A percentile compares a stretch with the other conserved stretches of the same genome.
Evolutionary conservation across 2,329 filamentous ascomycete species (phyloP).

Genomic region (Geoglossum cookeanum): DNA sequence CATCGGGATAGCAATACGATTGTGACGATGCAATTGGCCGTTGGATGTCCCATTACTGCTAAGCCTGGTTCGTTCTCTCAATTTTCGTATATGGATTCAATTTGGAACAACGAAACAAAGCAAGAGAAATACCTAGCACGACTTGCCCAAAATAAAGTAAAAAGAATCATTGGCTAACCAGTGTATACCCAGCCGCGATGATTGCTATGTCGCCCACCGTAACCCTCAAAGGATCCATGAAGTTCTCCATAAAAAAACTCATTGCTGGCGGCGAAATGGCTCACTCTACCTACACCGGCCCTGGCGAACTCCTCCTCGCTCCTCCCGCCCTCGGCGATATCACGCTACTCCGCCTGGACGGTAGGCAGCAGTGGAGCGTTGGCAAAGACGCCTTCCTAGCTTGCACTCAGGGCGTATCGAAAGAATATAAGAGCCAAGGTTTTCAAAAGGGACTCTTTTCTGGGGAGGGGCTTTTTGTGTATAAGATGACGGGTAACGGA

Average conservation of each 20-base stretch:
- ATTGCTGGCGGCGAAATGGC: conserved; percentile 62
- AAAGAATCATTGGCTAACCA: neutral
- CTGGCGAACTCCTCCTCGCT: conserved; percentile 73
- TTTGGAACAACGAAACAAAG: no score
- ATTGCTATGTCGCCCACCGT: conserved; percentile 86
- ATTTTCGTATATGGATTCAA: neutral
- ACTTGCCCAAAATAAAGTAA: no score
- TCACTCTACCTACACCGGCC: conserved; percentile 66
- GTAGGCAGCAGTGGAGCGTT: conserved; percentile 61
- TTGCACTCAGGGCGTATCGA: conserved; percentile 68
- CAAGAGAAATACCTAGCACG: no score
- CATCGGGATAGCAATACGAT: conserved; percentile 84
- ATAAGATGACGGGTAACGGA: conserved; percentile 64
- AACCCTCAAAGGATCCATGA: conserved; percentile 62
- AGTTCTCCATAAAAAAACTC: conserved; percentile 86
- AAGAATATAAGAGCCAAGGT: conserved; percentile 71
- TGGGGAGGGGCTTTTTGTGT: conserved; percentile 80
- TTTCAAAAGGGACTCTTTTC: conserved; percentile 84
- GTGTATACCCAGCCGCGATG: conserved; percentile 47
- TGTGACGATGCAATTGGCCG: conserved; percentile 71
- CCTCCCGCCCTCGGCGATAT: conserved; percentile 71
- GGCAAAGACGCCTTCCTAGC: conserved; percentile 77
- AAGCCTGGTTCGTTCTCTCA: conserved; percentile 42
- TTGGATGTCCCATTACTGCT: conserved; percentile 64
- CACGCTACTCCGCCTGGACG: conserved; percentile 54